Evolutionary conservation across 352 stramenopile genomes (phyloP), one percentile per base, ranked within the genome.

Genomic region (Phytopythium aichiense): DNA sequence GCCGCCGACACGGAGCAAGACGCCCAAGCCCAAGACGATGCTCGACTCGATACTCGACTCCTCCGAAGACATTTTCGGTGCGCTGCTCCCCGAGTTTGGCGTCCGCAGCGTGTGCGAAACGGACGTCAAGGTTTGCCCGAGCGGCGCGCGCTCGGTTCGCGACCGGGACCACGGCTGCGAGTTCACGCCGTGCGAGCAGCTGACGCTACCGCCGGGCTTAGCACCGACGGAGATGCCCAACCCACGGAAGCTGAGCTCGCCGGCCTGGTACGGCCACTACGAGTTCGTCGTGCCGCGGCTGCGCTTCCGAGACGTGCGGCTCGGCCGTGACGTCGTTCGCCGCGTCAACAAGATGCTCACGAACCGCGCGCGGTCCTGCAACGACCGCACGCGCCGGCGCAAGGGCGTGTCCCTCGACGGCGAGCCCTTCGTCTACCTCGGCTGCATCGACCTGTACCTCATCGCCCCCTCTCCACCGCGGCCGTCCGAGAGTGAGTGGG

Each of bases 181-280:
- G 31, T 84, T 84, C 64, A 77, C 72, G 5, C 73, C 73, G 7
- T 87, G 77, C 49, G 63, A 73, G 40, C 63, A 83, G 20, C 64
- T 83, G 0, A 18, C 63, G 5, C 28, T 68, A 1, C 45, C 59
- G 0, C 53, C 60, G 23, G 46, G 23, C 22, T n/a, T 52, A 23
- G 22, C 11, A 3, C 56, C 50, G 7, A 53, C 64, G 4, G 25
- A 61, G 7, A 58, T 60, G 1, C 43, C 57, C 7, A 58, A 66
- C 6, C 66, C 61, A 18, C 65, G 68, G 30, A 65, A 54, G 35
- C 30, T 16, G 13, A 67, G 67, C 30, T 46, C 57, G 15, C 38
- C 66, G 1, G 15, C 7, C 6, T 87, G 77, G 77, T 79, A 81
- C 64, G 59, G 64, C 5, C 60, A 66, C 20, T 48, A 64, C 20